Evolutionary conservation across 2,329 filamentous ascomycete genomes (phyloP), one percentile per base, ranked within the genome.

Genomic region (Elsinoe necatrix): DNA sequence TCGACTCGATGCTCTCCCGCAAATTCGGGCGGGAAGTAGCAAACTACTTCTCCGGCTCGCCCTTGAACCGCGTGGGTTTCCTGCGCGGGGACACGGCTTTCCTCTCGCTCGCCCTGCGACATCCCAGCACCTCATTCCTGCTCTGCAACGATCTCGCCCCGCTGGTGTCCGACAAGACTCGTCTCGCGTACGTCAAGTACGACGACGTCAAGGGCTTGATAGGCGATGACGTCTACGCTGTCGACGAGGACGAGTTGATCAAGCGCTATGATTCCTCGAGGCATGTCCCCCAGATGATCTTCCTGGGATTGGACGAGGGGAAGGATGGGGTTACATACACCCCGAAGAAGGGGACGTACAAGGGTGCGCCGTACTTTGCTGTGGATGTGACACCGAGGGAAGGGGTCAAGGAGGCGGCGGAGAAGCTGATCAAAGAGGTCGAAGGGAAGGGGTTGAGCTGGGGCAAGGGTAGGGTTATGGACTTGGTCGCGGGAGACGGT

Each of bases 361-460:
- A 77, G 31, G 93, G 92, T 2, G 78, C 80, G 50, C 91, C 93
- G 1, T 95, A 84, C 72, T 98, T 97, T 68, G 92, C 91, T 1
- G 71, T 98, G 11, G 93, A 97, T 68, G 80, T 95, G 18, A 95
- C 91, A 2, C 86, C 89, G 0, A 59, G 56, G 23, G 82, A 79
- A 60, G 75, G 75, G 2, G 73, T 83, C 34, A 81, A 80, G 57
- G 81, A 84, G 2, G 80, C 80, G 42, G 84, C 84, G 0, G 80
- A 81, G 57, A 73, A 74, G 25, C 73, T 91, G 5, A 78, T 86
- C 31, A 73, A 80, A 56, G 72, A 71, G 2, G 70, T 84, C 61
- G 80, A 86, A 66, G 80, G 77, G 57, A 75, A 75, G 47, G 87
- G 85, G 0, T 67, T 84, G 18, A 75, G 76, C 0, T 88, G 95